A percentile compares a stretch with the other conserved stretches of the same genome.
These are phyloP conservation scores for Euptelea pleiosperma DNA, from an alignment of 164 flowering plant genomes.

Conservation along the genomic window DNA sequence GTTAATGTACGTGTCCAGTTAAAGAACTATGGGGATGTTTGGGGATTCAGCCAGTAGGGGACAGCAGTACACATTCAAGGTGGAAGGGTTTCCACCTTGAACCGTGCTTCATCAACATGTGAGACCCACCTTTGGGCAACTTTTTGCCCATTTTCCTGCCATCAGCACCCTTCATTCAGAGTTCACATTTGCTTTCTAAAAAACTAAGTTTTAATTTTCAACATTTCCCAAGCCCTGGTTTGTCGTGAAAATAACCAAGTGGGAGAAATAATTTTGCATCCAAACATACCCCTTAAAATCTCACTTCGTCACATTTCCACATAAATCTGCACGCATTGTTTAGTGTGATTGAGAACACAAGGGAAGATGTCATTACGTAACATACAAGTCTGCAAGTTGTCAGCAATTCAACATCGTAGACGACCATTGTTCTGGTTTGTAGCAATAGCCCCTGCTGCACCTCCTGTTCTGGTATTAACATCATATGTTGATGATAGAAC, in stretches of 20 bases:
- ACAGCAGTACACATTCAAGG: neutral
- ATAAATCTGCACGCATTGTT: too few relatives aligned
- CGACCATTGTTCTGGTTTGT: slow-evolving; percentile 23
- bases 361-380: too few relatives aligned
- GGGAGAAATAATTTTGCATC: neutral
- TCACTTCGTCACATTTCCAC: too few relatives aligned
- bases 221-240: neutral
- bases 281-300: neutral
- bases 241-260: neutral
- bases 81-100: slow-evolving; percentile 1
- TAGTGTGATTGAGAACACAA: too few relatives aligned
- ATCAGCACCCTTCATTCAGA: too few relatives aligned
- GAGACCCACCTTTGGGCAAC: neutral
- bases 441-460: slow-evolving; percentile 28
- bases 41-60: neutral
- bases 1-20: neutral
- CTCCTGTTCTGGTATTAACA: slow-evolving; percentile 24
- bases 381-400: slow-evolving; percentile 3
- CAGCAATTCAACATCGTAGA: slow-evolving; percentile 8
- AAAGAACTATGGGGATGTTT: neutral
- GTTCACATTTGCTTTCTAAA: too few relatives aligned
- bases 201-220: too few relatives aligned
- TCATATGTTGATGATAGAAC: slow-evolving; percentile 54
- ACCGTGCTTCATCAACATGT: neutral
- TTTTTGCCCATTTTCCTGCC: neutral